Evolutionary conservation across 257 asterid genomes (phyloP), one percentile per base, ranked within the genome.

Genomic region (Verbascum thapsus): DNA sequence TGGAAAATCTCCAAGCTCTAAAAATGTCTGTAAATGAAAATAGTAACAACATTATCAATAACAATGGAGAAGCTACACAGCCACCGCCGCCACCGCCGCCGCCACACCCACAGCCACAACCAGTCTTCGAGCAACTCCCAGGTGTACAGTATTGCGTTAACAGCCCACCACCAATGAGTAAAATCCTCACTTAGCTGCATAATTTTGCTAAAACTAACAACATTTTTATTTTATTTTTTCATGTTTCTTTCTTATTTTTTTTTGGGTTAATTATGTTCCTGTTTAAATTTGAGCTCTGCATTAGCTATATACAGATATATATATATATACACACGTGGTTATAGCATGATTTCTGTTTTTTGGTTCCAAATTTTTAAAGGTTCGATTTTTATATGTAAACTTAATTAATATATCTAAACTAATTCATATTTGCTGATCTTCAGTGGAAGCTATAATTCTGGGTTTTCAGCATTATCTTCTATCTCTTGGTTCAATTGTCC

Each of bases 401-500:
- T 26, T 26, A 26, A 5, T 26, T 26, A 26, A 5, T 26, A 26
- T 1, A 26, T 26, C 32, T 26, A 26, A 26, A 26, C 2, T 54
- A 11, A 38, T n/a, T 26, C 37, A 1, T 20, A 10, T 11, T 16
- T 13, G 2, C 49, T 68, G 34, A 49, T 11, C 16, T 77, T 47
- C 87, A 90, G 98, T 76, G 40, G 90, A 85, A 52, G 66, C 88
- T 47, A 10, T 88, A 9, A 10, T 72, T 57, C 69, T 90, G 82
- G 96, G 96, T 0, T 88, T 90, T 72, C 96, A 90, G 52, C 98
- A 90, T 74, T 90, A 79, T 74, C 37, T 88, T 43, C 63, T 88
- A 37, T 76, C 84, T 47, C 85, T 88, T 39, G 96, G 95, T 53
- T 81, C 85, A 35, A 67, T 66, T 32, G 95, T 80, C 43, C 64